Evolutionary conservation across 257 asterid species (phyloP), one percentile per base, ranked within the genome.

Genomic region (Gardenia jasminoides): DNA sequence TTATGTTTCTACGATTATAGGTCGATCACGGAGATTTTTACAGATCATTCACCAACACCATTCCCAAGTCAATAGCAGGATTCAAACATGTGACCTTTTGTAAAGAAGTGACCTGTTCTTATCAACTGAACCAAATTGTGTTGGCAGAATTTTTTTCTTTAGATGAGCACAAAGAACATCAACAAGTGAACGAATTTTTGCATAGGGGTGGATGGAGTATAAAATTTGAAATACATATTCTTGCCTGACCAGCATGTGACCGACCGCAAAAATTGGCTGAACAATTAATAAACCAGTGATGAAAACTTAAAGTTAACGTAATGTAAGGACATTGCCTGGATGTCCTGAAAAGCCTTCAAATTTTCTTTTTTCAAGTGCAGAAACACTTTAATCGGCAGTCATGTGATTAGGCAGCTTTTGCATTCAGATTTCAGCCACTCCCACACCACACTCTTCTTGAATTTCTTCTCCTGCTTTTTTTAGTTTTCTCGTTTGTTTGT

Each of bases 401-500:
- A 88, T 84, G 91, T 86, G 91, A 81, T 70, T 70, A 50, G 67
- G 88, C 90, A 86, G 88, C 88, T 76, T 87, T 88, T 86, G 47
- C 76, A 71, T 74, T 56, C 52, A 47, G 15, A 9, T 36, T 36
- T 78, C 26, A 19, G 28, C 47, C 61, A 41, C 30, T 30, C 28
- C 80, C 54, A 36, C 28, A 5, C 41, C 41, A 24, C 41, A 24
- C 31, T 33, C 30, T 33, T 50, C 33, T 50, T 73, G 10, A 56
- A 19, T 58, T 58, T 48, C 33, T 52, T 67, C 62, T 33, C 10
- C 1, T 31, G 46, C n/a, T n/a, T n/a, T n/a, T n/a, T n/a, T n/a
- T n/a, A n/a, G n/a, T n/a, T n/a, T n/a, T n/a, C n/a, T n/a, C n/a
- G n/a, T n/a, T n/a, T n/a, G 36, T 47, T 47, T 56, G 39, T 2